Conservation (phyloP, 306 rosid genomes). For the Vigna reflexopilosa region DNA sequence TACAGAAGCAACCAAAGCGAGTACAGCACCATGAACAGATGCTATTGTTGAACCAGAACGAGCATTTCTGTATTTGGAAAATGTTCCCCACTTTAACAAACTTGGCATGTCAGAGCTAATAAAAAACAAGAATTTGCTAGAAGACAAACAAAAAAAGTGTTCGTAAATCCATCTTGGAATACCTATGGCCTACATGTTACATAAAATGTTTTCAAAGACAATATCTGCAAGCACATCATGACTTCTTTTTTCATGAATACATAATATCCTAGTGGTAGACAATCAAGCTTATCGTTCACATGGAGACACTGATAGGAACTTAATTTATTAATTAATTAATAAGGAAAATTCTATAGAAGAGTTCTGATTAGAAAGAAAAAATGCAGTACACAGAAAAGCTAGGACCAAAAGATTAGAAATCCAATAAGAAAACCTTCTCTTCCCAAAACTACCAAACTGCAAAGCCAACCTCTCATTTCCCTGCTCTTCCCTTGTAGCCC, state of each 20-base stretch:
- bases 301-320: background rate
- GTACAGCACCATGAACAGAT: conserved; percentile 88
- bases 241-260: conserved; percentile 23
- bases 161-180: conserved; percentile 8
- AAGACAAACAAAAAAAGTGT: conserved; percentile 16
- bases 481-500: background rate
- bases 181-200: conserved; percentile 19
- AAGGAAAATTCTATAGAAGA: background rate
- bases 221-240: conserved; percentile 12
- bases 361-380: background rate
- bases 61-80: conserved; percentile 63
- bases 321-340: background rate
- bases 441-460: conserved; percentile 5
- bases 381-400: background rate
- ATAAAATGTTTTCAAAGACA: conserved; percentile 11
- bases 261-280: conserved; percentile 22
- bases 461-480: background rate
- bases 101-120: background rate
- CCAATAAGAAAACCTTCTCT: background rate
- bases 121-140: conserved; percentile 19
- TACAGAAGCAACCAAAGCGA: conserved; percentile 91
- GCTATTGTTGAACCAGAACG: conserved; percentile 76
- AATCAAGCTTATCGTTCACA: conserved; percentile 25
- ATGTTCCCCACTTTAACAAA: conserved; percentile 35
- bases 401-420: background rate